phyloP scores from a whole-genome alignment of 768 basidiomycete genomes.

The Auriscalpium vulgare region DNA sequence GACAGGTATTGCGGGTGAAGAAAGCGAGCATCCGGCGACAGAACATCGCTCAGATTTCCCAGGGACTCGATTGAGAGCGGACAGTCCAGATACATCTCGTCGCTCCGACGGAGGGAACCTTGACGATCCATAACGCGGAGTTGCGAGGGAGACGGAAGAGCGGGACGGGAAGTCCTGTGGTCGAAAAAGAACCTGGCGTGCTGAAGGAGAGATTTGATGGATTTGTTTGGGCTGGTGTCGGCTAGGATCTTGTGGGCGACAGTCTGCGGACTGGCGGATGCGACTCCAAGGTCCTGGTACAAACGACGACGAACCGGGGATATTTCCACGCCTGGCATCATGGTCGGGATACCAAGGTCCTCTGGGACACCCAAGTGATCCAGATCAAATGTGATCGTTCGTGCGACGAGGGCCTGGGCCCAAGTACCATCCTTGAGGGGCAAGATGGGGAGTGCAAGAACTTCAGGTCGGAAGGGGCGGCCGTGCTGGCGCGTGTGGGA shows the following conservation, averaged over 20 bases:
- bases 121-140: conserved; percentile 7
- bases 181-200: conserved; percentile 14
- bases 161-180: not conserved
- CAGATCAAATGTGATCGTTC: conserved; percentile 2
- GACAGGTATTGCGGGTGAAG: conserved; percentile 6
- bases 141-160: conserved; percentile 1
- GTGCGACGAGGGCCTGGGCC: not conserved
- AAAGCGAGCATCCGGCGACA: conserved; percentile 5
- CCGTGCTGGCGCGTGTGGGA: not conserved
- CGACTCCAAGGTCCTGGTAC: conserved; percentile 5
- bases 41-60: conserved; percentile 2
- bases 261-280: not conserved
- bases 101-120: not conserved
- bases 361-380: conserved; percentile 2
- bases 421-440: conserved; percentile 6
- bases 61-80: not conserved
- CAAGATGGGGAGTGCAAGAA: conserved; percentile 4
- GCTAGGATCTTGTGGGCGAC: conserved; percentile 10
- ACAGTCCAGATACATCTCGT: conserved; percentile 9
- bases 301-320: conserved; percentile 6
- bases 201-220: not conserved
- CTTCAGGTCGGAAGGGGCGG: not conserved
- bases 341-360: conserved; percentile 9
- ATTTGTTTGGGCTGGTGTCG: not conserved
- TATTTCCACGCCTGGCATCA: not conserved